Base-by-base conservation (phyloP, 768 basidiomycete species). In the Cyclocybe cylindracea region DNA sequence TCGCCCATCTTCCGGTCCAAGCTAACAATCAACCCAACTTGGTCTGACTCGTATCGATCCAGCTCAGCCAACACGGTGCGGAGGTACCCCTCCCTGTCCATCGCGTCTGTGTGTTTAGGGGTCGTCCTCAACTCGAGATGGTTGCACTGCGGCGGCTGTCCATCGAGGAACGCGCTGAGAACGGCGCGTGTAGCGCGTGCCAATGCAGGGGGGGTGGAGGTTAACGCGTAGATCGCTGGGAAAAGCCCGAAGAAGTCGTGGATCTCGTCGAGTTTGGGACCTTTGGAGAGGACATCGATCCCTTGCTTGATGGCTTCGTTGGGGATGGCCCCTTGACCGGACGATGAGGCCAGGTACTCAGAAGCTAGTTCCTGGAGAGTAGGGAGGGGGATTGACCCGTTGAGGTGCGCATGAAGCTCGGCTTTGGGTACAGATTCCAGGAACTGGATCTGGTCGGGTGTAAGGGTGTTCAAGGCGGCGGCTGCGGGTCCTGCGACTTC, bases 91-190 rank as follows among this genome's bases (percentile, higher is more conserved):
- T 74, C 67, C 7, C 84, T 73, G 6, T 72, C 75, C 86, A 92
- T 89, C 4, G 74, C 57, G 0, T 65, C 50, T 0, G 83, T 88
- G 62, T 63, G 70, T 39, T 85, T 78, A 0, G 91, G 92, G 0
- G 88, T 92, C 8, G 84, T 85, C n/a, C 92, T 83, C n/a, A 94
- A 78, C 62, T 94, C 92, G 33, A 94, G 74, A 61, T 91, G 91
- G 4, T 68, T 68, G 53, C 86, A 91, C 48, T 89, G 80, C 0
- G 84, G 75, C 0, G 56, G 36, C 7, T 65, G 54, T 18, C 74
- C 69, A 35, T 73, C 73, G 44, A 94, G 73, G 66, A 92, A 94
- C 4, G 72, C 68, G 14, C 68, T 61, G 14, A 94, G 75, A 9
- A 92, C 89, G n/a, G 79, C 86, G 10, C 73, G 73, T 0, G 91